phyloP scores from a whole-genome alignment of 2,329 filamentous ascomycete species.

The Fusarium algeriense region DNA sequence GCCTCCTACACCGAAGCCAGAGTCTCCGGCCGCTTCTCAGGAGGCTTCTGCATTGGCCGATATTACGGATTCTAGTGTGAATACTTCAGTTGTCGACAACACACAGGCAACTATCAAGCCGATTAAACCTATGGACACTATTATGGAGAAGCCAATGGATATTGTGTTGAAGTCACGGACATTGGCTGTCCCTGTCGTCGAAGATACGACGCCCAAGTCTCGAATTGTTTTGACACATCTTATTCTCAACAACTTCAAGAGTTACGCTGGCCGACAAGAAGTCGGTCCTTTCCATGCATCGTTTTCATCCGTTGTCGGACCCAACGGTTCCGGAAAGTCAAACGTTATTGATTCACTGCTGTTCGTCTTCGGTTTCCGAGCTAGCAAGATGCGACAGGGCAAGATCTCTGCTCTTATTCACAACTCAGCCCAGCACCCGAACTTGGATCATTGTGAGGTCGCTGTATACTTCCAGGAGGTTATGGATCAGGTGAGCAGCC shows the following conservation, averaged over 20 bases:
- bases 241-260: conserved; percentile 97
- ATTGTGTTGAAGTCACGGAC: conserved; percentile 90
- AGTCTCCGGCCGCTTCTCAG: conserved; percentile 68
- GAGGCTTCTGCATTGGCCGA: conserved; percentile 74
- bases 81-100: conserved; percentile 54
- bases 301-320: conserved; percentile 97
- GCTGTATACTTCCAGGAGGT: conserved; percentile 97
- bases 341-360: conserved; percentile 98
- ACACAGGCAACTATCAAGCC: conserved; percentile 69
- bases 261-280: conserved; percentile 94
- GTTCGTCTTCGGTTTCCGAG: conserved; percentile 99
- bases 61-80: conserved; percentile 76
- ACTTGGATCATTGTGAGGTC: conserved; percentile 93
- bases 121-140: conserved; percentile 79
- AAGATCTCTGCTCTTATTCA: conserved; percentile 98
- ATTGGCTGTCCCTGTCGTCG: conserved; percentile 73
- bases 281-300: conserved; percentile 97
- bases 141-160: conserved; percentile 91
- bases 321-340: conserved; percentile 97
- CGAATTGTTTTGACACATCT: conserved; percentile 94
- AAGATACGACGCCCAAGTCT: conserved; percentile 81
- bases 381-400: conserved; percentile 99
- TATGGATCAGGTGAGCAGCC: conserved; percentile 75
- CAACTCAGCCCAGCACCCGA: conserved; percentile 88
- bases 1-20: conserved; percentile 63